Evolutionary conservation across 2,329 filamentous ascomycete species (phyloP), one percentile per base, ranked within the genome.

Genomic region (Gyromitra esculenta): DNA sequence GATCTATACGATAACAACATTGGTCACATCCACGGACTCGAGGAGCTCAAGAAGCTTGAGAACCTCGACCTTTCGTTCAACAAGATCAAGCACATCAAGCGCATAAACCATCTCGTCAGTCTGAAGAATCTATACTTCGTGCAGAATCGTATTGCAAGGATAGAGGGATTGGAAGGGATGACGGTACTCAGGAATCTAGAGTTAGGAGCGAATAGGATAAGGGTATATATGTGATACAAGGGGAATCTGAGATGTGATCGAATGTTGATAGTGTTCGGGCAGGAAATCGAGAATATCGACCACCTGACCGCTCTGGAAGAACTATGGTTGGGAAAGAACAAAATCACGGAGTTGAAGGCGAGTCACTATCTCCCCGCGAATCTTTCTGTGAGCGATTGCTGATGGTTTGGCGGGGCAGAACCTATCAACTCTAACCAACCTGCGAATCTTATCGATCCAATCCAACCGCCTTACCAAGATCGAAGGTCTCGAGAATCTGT

Each of bases 1-100:
- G 96, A 99, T 81, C 88, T 99, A 76, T 99, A 99, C 86, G 96
- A 99, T 85, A 99, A 99, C 84, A 87, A 97, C 18, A 94, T 99
- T 81, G 89, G 90, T 9, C 94, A 97, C 83, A 89, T 97, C 84
- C 90, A 91, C 79, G 92, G 92, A 39, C 87, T 99, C 59, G 94
- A 97, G 69, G 86, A 89, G 59, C 89, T 97, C 73, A 89, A 87
- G 11, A 87, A 92, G 77, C 88, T 99, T 69, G 93, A 88, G 5
- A 91, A 86, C 73, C 89, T 99, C 70, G 96, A 99, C 83, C 87
- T 99, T 66, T 96, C 92, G 83, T 99, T 97, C 88, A 99, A 99
- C 87, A 98, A 98, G 86, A 95, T 99, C 86, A 97, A 97, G 84
- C 94, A 97, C 84, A 97, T 99, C 86, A 97, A 97, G 84, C 90